These are phyloP conservation scores for Populus davidiana DNA, from an alignment of 345 rosid species.

Conservation along the genomic window DNA sequence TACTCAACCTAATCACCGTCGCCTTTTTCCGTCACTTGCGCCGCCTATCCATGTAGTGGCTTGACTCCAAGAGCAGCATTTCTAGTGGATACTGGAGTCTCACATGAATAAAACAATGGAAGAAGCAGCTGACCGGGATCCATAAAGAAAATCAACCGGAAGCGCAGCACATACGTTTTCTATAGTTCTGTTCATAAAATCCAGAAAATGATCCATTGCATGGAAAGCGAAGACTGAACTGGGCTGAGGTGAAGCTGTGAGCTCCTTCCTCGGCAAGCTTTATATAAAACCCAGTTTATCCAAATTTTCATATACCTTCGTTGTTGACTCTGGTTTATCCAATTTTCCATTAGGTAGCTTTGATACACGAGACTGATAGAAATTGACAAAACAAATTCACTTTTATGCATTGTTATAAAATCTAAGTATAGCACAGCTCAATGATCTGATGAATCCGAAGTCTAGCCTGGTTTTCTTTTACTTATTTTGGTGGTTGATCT, in stretches of 20 bases:
- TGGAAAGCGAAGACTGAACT: neutral
- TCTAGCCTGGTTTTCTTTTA: too few relatives aligned
- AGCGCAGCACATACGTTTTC: neutral
- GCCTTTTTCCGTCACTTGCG: conserved; percentile 35
- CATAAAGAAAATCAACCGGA: neutral
- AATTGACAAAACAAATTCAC: too few relatives aligned
- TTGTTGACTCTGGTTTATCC: too few relatives aligned
- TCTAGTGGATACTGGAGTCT: conserved; percentile 23
- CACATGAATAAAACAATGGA: neutral
- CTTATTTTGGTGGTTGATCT: too few relatives aligned
- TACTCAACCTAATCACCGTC: conserved; percentile 6
- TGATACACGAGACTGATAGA: too few relatives aligned
- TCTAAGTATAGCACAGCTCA: too few relatives aligned
- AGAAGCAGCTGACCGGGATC: neutral
- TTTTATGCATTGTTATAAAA: too few relatives aligned
- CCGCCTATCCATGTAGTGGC: conserved; percentile 19
- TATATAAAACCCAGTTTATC: neutral
- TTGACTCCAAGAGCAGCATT: neutral
- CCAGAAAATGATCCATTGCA: neutral
- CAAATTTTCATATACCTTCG: neutral
- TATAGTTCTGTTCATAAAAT: too few relatives aligned
- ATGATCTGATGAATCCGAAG: too few relatives aligned
- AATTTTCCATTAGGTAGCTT: too few relatives aligned
- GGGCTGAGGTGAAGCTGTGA: neutral
- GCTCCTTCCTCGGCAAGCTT: neutral